Conservation (phyloP, 768 basidiomycete genomes). For the Leccinellum rugosiceps region DNA sequence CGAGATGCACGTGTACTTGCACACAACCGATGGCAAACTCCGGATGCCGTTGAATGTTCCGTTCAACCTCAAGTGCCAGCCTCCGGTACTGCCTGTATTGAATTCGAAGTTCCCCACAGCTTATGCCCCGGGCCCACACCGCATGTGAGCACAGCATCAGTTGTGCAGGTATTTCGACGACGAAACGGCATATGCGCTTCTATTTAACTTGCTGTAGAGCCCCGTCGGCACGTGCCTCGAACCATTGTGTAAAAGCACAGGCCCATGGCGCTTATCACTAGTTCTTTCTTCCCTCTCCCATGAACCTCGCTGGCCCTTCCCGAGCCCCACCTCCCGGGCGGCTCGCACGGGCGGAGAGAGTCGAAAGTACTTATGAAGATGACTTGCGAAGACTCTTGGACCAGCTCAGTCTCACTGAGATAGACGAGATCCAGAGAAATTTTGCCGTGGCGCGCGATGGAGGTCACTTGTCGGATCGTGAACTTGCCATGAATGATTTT, state of each 20-base stretch:
- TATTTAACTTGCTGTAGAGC: not conserved
- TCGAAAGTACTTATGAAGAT: slow-evolving; percentile 24
- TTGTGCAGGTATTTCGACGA: not conserved
- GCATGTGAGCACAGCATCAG: not conserved
- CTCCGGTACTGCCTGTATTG: not conserved
- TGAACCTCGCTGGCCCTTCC: slow-evolving; percentile 29
- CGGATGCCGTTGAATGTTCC: too few species aligned
- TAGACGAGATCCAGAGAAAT: slow-evolving; percentile 16
- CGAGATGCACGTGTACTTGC: too few species aligned
- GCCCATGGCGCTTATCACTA: not conserved
- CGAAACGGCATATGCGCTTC: not conserved
- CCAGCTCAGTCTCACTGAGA: slow-evolving; percentile 17
- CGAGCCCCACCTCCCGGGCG: slow-evolving; percentile 1
- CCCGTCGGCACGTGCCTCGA: slow-evolving; percentile 2
- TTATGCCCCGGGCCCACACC: not conserved
- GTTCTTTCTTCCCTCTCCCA: slow-evolving; percentile 17
- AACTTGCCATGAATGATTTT: slow-evolving; percentile 24
- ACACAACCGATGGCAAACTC: too few species aligned
- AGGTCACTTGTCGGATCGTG: slow-evolving; percentile 17
- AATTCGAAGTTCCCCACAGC: not conserved
- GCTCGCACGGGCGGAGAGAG: slow-evolving; percentile 4
- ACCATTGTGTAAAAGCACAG: slow-evolving; percentile 3
- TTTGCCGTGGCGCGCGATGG: slow-evolving; percentile 8
- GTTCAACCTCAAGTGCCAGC: too few species aligned
- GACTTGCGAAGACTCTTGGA: slow-evolving; percentile 22